phyloP scores from a whole-genome alignment of 2,329 filamentous ascomycete genomes.

The Fusarium brevicatenulatum region DNA sequence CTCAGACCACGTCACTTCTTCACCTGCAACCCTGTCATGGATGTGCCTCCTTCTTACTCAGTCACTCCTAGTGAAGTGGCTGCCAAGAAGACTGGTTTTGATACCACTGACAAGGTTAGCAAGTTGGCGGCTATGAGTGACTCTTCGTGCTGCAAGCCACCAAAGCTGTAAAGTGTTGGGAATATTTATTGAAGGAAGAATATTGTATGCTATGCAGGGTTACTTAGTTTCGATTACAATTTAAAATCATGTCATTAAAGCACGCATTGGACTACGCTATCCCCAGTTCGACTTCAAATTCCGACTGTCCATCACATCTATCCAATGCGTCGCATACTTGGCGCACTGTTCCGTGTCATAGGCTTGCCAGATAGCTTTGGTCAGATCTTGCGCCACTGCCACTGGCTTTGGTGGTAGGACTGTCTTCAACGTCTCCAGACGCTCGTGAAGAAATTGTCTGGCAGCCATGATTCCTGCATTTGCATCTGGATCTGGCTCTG shows the following conservation, averaged over 20 bases:
- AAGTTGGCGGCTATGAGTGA: slow-evolving; percentile 30
- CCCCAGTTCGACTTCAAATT: neutral
- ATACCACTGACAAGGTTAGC: slow-evolving; percentile 37
- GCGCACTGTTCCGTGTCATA: neutral
- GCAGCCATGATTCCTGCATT: neutral
- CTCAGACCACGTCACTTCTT: slow-evolving; percentile 87
- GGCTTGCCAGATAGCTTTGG: neutral
- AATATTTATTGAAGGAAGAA: neutral
- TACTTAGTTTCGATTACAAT: neutral
- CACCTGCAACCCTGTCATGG: slow-evolving; percentile 78
- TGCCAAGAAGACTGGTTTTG: slow-evolving; percentile 34
- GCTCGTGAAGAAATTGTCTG: neutral
- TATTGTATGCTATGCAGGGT: neutral
- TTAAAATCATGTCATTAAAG: neutral
- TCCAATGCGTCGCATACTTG: neutral
- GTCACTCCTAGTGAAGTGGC: slow-evolving; percentile 46
- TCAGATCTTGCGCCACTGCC: neutral
- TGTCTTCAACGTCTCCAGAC: neutral
- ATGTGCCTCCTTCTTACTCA: slow-evolving; percentile 71
- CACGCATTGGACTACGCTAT: neutral
- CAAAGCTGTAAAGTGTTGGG: neutral
- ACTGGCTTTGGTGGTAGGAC: neutral
- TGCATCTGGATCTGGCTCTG: neutral
- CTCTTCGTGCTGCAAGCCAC: neutral
- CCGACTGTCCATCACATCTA: neutral